Evolutionary conservation across 768 basidiomycete genomes (phyloP), one percentile per base, ranked within the genome.

Genomic region (Boletus pseudo-olivaceus): DNA sequence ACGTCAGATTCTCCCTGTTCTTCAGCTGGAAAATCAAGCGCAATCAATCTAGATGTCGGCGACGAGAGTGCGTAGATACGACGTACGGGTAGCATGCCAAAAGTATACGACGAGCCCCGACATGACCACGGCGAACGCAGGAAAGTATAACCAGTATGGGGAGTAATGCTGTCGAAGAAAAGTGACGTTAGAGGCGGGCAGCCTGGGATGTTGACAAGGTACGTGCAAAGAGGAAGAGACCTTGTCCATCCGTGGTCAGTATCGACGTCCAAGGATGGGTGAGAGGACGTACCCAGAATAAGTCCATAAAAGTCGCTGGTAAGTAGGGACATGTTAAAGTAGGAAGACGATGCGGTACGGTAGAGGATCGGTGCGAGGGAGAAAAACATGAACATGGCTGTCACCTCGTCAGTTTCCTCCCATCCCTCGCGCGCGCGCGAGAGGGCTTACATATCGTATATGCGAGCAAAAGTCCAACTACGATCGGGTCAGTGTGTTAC

Each of bases 111-210:
- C 74, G 2, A 94, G 79, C 2, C 91, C 92, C 19, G 70, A 44
- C 44, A 93, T 74, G 57, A 92, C 82, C 37, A 91, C 75, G 0
- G 69, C 78, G 63, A 88, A 94, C 1, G 92, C 81, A 53, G 85
- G 73, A 72, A 94, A 94, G 76, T 94, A 93, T 8, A 94, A 75
- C 90, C 91, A 94, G 73, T 83, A 93, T 15, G 92, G 91, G 41
- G 72, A 70, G 72, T 87, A 93, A 61, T 90, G 87, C 90, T 93
- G 59, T 51, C 51, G 27, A 43, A 32, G 42, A 26, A 42, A n/a
- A 14, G 46, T 8, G 19, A 29, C 4, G 29, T 62, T 20, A 60
- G 52, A 35, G 15, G 2, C 9, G 45, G 6, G 15, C 14, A 9
- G 17, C 37, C 5, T 10, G 10, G 26, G 10, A 10, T 26, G 9